Conservation (phyloP, 2,329 filamentous ascomycete species). For the Aspergillus jensenii region DNA sequence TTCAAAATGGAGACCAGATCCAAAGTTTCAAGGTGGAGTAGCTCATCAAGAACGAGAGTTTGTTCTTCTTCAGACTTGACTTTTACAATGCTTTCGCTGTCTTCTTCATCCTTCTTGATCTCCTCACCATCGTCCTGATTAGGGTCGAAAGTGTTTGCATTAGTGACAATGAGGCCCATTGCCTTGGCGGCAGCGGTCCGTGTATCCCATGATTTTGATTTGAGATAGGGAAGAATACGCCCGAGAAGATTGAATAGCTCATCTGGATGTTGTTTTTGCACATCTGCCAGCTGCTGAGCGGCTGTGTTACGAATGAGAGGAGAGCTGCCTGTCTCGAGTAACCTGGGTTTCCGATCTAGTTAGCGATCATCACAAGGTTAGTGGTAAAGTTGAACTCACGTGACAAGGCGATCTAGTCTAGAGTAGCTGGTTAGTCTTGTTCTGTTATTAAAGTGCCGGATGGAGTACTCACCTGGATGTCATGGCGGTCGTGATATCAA, state of each 20-base stretch:
- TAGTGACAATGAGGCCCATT: conserved; percentile 87
- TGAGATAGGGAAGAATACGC: conserved; percentile 89
- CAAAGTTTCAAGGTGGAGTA: conserved; percentile 71
- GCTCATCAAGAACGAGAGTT: conserved; percentile 48
- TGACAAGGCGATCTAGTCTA: conserved; percentile 82
- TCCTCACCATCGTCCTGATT: conserved; percentile 67
- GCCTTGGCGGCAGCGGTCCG: conserved; percentile 90
- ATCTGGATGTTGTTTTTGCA: conserved; percentile 96
- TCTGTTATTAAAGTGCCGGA: conserved; percentile 15
- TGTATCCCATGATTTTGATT: conserved; percentile 96
- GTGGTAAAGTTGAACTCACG: conserved; percentile 60
- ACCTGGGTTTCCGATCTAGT: conserved; percentile 52
- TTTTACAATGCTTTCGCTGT: conserved; percentile 36
- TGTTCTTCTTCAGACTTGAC: conserved; percentile 37
- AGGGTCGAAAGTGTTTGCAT: conserved; percentile 84
- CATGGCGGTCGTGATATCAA: conserved; percentile 33
- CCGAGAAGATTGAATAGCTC: conserved; percentile 95
- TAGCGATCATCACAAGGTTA: background rate
- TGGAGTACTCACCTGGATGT: conserved; percentile 41
- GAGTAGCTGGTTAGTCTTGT: conserved; percentile 32
- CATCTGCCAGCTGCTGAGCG: conserved; percentile 93
- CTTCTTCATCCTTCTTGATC: conserved; percentile 52
- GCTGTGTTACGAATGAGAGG: conserved; percentile 94
- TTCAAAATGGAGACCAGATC: conserved; percentile 78
- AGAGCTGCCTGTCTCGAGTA: conserved; percentile 96